Conservation (phyloP, 2,329 filamentous ascomycete genomes). For the Didymella arachidicola region DNA sequence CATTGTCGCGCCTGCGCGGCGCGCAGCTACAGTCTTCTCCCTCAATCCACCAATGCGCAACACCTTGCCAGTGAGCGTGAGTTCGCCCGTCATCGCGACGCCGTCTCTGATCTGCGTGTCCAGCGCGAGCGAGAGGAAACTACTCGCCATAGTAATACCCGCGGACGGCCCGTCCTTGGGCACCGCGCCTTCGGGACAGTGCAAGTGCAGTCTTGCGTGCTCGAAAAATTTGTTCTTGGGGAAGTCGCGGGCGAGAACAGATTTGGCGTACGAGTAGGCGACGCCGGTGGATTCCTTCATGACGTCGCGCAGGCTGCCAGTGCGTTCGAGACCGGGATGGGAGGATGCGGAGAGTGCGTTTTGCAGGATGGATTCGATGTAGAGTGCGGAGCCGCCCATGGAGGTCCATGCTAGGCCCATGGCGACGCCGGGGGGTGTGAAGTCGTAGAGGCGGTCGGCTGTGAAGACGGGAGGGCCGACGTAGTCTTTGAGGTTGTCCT, state of each 20-base stretch:
- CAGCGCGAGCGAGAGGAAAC: conserved; percentile 83
- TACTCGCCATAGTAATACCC: conserved; percentile 98
- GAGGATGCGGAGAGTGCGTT: conserved; percentile 77
- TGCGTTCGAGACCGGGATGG: conserved; percentile 83
- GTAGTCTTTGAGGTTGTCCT: conserved; percentile 93
- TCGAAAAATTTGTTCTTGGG: conserved; percentile 95
- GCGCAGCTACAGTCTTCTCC: conserved; percentile 96
- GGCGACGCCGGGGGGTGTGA: conserved; percentile 89
- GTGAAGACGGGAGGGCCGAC: conserved; percentile 96
- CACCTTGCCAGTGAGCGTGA: conserved; percentile 97
- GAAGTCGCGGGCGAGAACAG: conserved; percentile 83
- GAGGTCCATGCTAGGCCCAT: conserved; percentile 99
- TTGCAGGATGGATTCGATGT: conserved; percentile 96
- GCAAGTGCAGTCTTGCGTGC: conserved; percentile 91
- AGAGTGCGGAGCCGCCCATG: conserved; percentile 94
- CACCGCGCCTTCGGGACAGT: conserved; percentile 95
- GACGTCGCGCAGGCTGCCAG: conserved; percentile 91
- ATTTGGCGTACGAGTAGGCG: conserved; percentile 95
- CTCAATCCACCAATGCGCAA: conserved; percentile 90
- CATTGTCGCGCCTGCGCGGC: conserved; percentile 88
- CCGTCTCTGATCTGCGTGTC: conserved; percentile 80
- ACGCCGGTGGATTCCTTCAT: conserved; percentile 98
- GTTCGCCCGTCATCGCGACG: conserved; percentile 96
- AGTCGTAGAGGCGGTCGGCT: conserved; percentile 92
- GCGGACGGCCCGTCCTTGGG: conserved; percentile 84